These are phyloP conservation scores for Penicillium coprophilum DNA, from an alignment of 495 filamentous ascomycete genomes.

Conservation along the genomic window DNA sequence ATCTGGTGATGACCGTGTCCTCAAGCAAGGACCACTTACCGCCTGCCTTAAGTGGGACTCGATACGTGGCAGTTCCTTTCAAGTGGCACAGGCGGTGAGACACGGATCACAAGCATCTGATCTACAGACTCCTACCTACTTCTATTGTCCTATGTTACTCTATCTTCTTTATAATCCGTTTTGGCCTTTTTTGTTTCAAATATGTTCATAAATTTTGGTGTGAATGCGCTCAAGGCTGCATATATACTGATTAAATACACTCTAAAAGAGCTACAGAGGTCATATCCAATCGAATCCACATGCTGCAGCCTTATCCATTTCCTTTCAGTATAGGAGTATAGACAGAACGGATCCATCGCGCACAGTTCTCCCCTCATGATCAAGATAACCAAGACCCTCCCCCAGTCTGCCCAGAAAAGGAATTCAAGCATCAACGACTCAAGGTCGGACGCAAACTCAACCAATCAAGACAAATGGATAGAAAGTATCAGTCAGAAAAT, in stretches of 20 bases:
- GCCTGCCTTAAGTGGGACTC: constrained; percentile 18
- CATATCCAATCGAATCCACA: constrained; percentile 10
- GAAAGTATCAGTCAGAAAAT: constrained; percentile 2
- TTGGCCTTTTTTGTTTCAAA: too few relatives aligned
- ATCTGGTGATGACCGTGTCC: constrained; percentile 38
- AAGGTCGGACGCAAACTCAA: constrained; percentile 42
- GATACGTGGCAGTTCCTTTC: constrained; percentile 14
- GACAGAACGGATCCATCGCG: constrained; percentile 11
- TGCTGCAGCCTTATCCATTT: constrained; percentile 2
- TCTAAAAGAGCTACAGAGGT: constrained; percentile 8
- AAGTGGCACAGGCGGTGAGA: constrained; percentile 22
- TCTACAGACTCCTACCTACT: too few relatives aligned
- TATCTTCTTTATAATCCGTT: too few relatives aligned
- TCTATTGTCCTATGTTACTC: too few relatives aligned
- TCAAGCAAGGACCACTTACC: constrained; percentile 23
- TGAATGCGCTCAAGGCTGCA: constrained; percentile 11
- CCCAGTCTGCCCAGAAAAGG: constrained; percentile 22
- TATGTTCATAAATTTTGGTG: neutral
- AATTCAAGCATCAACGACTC: constrained; percentile 43
- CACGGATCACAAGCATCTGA: neutral
- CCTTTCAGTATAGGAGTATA: constrained; percentile 2
- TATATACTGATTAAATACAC: constrained; percentile 9
- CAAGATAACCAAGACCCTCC: constrained; percentile 1
- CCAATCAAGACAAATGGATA: constrained; percentile 19
- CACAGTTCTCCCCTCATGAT: constrained; percentile 2